These are phyloP conservation scores for Tylopilus sp. DNA, from an alignment of 768 basidiomycete genomes.

Conservation along the genomic window DNA sequence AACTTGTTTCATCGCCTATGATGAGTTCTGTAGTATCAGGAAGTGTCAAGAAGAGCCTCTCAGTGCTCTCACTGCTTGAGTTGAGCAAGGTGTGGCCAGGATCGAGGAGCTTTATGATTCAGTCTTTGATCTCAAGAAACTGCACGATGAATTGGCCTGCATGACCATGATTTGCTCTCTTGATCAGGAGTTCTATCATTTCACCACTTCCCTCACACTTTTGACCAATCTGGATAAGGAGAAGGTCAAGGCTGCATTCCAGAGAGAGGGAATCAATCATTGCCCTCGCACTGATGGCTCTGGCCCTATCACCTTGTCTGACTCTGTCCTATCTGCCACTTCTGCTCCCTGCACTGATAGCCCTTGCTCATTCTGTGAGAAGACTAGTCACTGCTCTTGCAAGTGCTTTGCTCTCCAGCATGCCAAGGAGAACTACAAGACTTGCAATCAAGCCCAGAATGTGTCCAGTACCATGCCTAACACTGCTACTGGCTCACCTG, in stretches of 20 bases:
- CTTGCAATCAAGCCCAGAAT: too few species aligned
- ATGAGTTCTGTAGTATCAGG: too few species aligned
- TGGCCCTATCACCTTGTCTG: neutral
- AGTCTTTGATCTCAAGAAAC: neutral
- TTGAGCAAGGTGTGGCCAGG: neutral
- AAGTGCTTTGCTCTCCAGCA: neutral
- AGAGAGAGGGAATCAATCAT: constrained; percentile 1
- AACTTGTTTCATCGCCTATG: too few species aligned
- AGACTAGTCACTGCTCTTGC: neutral
- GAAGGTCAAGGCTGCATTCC: constrained; percentile 4
- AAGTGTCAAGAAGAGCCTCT: neutral
- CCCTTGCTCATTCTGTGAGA: neutral
- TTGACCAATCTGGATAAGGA: constrained; percentile 6
- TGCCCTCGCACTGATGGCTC: neutral
- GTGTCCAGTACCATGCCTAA: too few species aligned
- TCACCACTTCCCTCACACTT: constrained; percentile 3
- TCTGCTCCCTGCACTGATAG: neutral
- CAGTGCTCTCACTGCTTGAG: neutral
- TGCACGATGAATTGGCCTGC: neutral
- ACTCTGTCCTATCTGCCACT: neutral
- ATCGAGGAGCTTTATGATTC: constrained; percentile 4
- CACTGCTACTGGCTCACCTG: too few species aligned
- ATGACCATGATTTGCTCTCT: neutral
- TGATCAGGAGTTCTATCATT: neutral
- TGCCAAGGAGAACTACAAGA: neutral